phyloP scores from a whole-genome alignment of 306 rosid genomes.

The Inga oerstediana region DNA sequence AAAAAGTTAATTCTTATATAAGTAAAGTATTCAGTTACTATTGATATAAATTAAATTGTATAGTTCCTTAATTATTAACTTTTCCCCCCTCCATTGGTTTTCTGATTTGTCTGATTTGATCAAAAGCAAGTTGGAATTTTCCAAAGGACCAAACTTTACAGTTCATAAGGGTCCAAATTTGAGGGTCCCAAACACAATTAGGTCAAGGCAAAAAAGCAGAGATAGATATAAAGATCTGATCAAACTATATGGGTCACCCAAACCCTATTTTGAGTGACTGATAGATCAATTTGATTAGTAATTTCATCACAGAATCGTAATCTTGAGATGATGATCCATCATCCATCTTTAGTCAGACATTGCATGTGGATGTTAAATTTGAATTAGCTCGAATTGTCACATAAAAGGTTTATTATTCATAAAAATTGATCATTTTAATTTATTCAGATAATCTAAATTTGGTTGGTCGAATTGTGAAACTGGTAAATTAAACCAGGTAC shows the following conservation, averaged over 20 bases:
- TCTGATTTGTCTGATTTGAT: not conserved
- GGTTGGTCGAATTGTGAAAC: not conserved
- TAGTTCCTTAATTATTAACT: not conserved
- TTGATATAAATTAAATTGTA: not conserved
- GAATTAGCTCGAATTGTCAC: not conserved
- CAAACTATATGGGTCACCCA: not conserved
- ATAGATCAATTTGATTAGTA: not conserved
- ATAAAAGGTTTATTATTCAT: not conserved
- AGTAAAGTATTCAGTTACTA: not conserved
- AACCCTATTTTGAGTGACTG: not conserved
- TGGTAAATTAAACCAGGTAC: too few species aligned
- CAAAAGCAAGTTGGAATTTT: not conserved
- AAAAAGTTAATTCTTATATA: not conserved
- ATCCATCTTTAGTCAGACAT: not conserved
- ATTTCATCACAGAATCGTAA: constrained; percentile 37
- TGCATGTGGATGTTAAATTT: not conserved
- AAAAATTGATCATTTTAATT: not conserved
- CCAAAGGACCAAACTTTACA: constrained; percentile 10
- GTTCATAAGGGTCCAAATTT: constrained; percentile 25
- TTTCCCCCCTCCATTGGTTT: not conserved
- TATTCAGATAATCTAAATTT: not conserved
- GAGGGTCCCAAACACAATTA: constrained; percentile 7
- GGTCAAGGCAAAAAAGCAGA: constrained; percentile 22
- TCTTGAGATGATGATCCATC: constrained; percentile 28
- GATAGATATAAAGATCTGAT: constrained; percentile 25